These are phyloP conservation scores for Spinacia oleracea DNA, from an alignment of 179 eudicot species.

Conservation along the genomic window DNA sequence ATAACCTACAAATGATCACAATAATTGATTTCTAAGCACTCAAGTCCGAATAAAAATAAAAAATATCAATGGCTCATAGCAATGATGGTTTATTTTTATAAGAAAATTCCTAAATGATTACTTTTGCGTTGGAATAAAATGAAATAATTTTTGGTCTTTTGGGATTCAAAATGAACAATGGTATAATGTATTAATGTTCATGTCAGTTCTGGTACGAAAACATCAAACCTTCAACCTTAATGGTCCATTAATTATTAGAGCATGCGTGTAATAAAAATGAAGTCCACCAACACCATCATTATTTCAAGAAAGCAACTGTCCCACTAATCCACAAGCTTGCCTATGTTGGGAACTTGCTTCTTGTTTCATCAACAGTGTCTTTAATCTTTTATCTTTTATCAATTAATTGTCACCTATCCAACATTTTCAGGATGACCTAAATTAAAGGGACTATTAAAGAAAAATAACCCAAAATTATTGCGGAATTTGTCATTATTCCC, in stretches of 20 bases:
- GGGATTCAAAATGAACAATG: neutral
- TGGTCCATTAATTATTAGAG: slow-evolving; percentile 7
- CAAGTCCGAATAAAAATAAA: too few species aligned
- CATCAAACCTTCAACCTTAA: neutral
- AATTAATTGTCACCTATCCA: neutral
- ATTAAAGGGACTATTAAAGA: neutral
- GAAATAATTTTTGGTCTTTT: neutral
- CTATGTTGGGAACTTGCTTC: neutral
- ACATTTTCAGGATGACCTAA: neutral
- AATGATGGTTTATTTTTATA: neutral
- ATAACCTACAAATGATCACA: too few species aligned
- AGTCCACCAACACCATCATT: slow-evolving; percentile 13
- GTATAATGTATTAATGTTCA: neutral
- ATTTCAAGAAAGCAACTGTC: slow-evolving; percentile 11
- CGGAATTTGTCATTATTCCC: neutral
- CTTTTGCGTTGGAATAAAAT: neutral
- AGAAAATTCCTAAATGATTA: neutral
- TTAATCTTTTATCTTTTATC: neutral
- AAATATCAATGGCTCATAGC: too few species aligned
- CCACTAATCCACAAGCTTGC: slow-evolving; percentile 1
- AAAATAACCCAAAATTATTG: too few species aligned
- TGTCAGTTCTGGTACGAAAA: neutral
- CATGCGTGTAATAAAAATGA: neutral
- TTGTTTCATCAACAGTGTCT: neutral
- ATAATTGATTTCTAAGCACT: too few species aligned